Evolutionary conservation across 345 rosid species (phyloP).

Genomic region (Lagerstroemia speciosa): DNA sequence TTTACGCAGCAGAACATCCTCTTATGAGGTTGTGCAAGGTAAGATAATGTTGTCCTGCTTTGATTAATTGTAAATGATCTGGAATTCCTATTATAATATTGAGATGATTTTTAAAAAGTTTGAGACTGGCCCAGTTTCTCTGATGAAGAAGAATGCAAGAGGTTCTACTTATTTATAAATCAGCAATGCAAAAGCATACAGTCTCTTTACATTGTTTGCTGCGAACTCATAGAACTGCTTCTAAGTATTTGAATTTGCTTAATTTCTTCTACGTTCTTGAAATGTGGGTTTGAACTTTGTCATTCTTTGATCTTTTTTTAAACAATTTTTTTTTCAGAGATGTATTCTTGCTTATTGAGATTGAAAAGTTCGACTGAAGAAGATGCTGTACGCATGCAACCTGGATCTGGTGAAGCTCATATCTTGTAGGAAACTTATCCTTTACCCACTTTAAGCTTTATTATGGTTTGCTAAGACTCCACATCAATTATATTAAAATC

Average conservation of each 20-base stretch:
- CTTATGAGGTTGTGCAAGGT: constrained; percentile 85
- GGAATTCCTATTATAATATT: neutral
- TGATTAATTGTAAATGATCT: neutral
- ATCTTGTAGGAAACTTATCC: constrained; percentile 61
- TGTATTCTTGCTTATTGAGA: constrained; percentile 63
- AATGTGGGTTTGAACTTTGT: neutral
- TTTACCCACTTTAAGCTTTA: constrained; percentile 10
- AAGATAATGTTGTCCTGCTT: constrained; percentile 6
- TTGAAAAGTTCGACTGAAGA: constrained; percentile 82
- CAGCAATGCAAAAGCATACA: neutral
- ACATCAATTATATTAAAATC: constrained; percentile 16
- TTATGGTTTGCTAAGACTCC: constrained; percentile 8
- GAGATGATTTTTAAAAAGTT: neutral
- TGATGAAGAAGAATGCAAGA: neutral
- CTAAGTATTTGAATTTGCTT: neutral
- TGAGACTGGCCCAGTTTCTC: neutral
- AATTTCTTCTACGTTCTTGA: neutral
- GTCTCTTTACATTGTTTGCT: neutral
- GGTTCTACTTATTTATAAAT: neutral
- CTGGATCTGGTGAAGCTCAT: constrained; percentile 92
- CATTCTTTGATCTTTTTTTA: neutral
- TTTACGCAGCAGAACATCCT: constrained; percentile 70
- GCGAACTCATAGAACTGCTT: neutral
- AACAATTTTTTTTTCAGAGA: constrained; percentile 40
- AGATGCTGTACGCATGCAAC: constrained; percentile 72